phyloP scores from a whole-genome alignment of 371 early-diverging fungal genomes.

The Mortierella sp. region DNA sequence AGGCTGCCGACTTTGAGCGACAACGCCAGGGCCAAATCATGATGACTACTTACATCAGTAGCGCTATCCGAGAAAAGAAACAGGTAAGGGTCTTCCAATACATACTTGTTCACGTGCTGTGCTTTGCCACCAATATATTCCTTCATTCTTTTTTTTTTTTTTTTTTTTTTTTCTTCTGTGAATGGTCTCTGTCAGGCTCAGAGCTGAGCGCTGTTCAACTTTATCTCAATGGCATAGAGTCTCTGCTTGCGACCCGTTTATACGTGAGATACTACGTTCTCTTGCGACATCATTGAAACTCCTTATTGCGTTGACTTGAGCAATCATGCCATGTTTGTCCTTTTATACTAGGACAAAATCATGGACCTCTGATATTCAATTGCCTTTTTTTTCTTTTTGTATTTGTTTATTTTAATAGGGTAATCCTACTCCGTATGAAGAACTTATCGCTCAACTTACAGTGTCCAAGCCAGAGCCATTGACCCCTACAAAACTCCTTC shows the following conservation, averaged over 20 bases:
- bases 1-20: conserved; percentile 43
- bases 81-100: conserved; percentile 25
- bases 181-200: background rate
- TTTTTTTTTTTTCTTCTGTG: conserved; percentile 12
- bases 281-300: background rate
- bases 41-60: conserved; percentile 53
- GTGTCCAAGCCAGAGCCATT: conserved; percentile 63
- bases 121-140: conserved; percentile 8
- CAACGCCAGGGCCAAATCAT: conserved; percentile 46
- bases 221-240: conserved; percentile 13
- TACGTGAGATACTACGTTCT: background rate
- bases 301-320: background rate
- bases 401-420: conserved; percentile 54
- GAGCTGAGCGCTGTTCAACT: conserved; percentile 2
- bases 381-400: conserved; percentile 6
- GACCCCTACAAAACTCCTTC: conserved; percentile 60
- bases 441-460: conserved; percentile 62
- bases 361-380: background rate
- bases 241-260: background rate
- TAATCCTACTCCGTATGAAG: conserved; percentile 62
- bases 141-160: conserved; percentile 2
- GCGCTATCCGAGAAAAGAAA: conserved; percentile 47
- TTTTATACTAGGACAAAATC: background rate
- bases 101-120: background rate
- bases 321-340: background rate